A percentile compares a stretch with the other conserved stretches of the same genome.
Evolutionary conservation across 164 flowering plant genomes (phyloP).

Genomic region (Protea cynaroides): DNA sequence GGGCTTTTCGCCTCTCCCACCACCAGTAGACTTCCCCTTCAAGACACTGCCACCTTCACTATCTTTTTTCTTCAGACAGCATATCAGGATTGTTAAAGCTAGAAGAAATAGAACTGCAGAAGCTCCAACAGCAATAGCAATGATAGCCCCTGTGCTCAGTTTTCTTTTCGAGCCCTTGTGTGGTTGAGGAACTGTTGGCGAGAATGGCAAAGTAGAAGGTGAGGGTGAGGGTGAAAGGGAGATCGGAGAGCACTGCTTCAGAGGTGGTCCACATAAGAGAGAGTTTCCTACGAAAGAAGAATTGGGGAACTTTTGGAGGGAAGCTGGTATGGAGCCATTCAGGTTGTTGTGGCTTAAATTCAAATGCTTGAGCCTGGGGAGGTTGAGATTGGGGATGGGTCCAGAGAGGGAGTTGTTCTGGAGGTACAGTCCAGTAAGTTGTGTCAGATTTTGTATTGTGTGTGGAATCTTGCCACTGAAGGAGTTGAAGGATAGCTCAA

Average conservation of each 20-base stretch:
- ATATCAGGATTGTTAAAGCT: slow-evolving; percentile 23
- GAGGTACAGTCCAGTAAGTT: slow-evolving; percentile 40
- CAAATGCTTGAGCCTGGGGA: slow-evolving; percentile 38
- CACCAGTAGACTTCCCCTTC: slow-evolving; percentile 37
- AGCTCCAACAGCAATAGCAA: slow-evolving; percentile 57
- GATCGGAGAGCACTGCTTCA: slow-evolving; percentile 40
- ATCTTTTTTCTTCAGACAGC: slow-evolving; percentile 36
- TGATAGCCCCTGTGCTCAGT: slow-evolving; percentile 36
- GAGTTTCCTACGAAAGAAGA: slow-evolving; percentile 62
- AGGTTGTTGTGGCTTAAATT: slow-evolving; percentile 57
- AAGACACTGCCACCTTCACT: slow-evolving; percentile 17
- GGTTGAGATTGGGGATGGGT: slow-evolving; percentile 39
- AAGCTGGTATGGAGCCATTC: slow-evolving; percentile 52
- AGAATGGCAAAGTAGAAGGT: slow-evolving; percentile 16
- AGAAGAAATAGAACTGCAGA: slow-evolving; percentile 37
- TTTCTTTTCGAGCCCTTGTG: slow-evolving; percentile 23
- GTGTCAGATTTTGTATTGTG: slow-evolving; percentile 46
- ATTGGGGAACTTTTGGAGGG: slow-evolving; percentile 39
- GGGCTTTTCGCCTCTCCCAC: slow-evolving; percentile 47
- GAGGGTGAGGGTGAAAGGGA: slow-evolving; percentile 45
- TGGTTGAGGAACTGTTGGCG: slow-evolving; percentile 22
- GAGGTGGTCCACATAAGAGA: slow-evolving; percentile 57
- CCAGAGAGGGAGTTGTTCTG: slow-evolving; percentile 57
- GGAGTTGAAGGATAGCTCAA: slow-evolving; percentile 78
- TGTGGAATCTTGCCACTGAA: slow-evolving; percentile 62